Percentiles rank a stretch among this genome's conserved stretches.
Evolutionary conservation across 768 basidiomycete species (phyloP).

Genomic region (Podaxis carcinomalis): DNA sequence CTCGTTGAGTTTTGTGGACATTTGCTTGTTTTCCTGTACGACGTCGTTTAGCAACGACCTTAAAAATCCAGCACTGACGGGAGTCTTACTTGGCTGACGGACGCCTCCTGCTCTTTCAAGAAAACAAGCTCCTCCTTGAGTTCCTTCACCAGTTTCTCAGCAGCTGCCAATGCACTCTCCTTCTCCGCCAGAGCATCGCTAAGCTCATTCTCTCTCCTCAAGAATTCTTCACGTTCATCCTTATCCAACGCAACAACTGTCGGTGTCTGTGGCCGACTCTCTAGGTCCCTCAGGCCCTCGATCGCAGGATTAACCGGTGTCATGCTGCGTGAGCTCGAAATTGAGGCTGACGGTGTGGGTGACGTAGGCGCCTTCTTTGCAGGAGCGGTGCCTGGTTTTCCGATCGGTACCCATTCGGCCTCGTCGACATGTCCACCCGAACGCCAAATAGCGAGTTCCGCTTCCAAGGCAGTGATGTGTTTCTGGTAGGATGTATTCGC

Average conservation of each 20-base stretch:
- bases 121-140: slow-evolving; percentile 84
- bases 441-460: slow-evolving; percentile 88
- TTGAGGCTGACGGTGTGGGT: slow-evolving; percentile 53
- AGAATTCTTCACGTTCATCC: slow-evolving; percentile 96
- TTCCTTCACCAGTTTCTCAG: slow-evolving; percentile 85
- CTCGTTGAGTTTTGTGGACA: slow-evolving; percentile 92
- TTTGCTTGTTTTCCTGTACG: slow-evolving; percentile 83
- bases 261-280: slow-evolving; percentile 90
- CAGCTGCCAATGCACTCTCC: slow-evolving; percentile 74
- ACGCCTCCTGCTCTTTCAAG: slow-evolving; percentile 86
- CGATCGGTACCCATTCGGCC: slow-evolving; percentile 72
- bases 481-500: slow-evolving; percentile 81
- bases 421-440: slow-evolving; percentile 82
- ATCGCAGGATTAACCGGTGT: slow-evolving; percentile 74
- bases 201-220: slow-evolving; percentile 94
- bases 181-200: slow-evolving; percentile 90
- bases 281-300: slow-evolving; percentile 70
- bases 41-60: neutral
- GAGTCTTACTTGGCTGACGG: slow-evolving; percentile 61
- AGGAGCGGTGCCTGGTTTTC: slow-evolving; percentile 54
- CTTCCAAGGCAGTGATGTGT: slow-evolving; percentile 86
- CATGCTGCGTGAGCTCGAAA: slow-evolving; percentile 48
- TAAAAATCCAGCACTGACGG: neutral
- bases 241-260: slow-evolving; percentile 85
- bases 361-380: slow-evolving; percentile 65